These are phyloP conservation scores for Chlorella sp. DNA, from an alignment of 139 green algal genomes.

Conservation along the genomic window DNA sequence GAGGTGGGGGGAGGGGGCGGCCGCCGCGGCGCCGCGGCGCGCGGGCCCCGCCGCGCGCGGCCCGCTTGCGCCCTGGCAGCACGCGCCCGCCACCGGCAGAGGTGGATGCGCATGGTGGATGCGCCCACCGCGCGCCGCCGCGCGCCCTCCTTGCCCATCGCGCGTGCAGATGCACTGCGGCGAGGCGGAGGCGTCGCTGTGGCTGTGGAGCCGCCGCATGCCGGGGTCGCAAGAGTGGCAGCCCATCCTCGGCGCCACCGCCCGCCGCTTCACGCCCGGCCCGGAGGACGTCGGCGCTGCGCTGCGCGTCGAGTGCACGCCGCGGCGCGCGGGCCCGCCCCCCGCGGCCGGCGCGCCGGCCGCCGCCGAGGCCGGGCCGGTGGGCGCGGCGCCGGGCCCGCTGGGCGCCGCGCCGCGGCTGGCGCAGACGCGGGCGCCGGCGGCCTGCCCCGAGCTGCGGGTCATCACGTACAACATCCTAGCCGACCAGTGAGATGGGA, in stretches of 20 bases:
- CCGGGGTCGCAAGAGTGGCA: constrained; percentile 19
- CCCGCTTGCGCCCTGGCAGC: too few relatives aligned
- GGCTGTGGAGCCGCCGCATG: constrained; percentile 42
- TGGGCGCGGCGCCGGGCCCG: constrained; percentile 42
- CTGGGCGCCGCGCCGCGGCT: constrained; percentile 19
- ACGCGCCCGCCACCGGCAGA: too few relatives aligned
- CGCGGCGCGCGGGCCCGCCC: too few relatives aligned
- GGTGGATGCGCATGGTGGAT: too few relatives aligned
- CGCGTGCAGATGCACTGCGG: constrained; percentile 64
- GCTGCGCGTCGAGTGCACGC: constrained; percentile 69
- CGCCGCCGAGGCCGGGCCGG: constrained; percentile 28
- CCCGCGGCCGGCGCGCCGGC: background rate
- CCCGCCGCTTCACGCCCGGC: constrained; percentile 56
- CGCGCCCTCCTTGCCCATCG: too few relatives aligned
- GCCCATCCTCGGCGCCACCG: constrained; percentile 34
- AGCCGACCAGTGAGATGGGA: constrained; percentile 88
- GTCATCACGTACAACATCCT: constrained; percentile 94
- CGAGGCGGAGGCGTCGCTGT: constrained; percentile 40
- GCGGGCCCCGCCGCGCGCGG: too few relatives aligned
- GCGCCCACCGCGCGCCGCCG: too few relatives aligned
- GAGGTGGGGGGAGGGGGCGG: too few relatives aligned
- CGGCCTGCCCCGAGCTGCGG: constrained; percentile 49
- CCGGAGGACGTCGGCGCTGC: constrained; percentile 55
- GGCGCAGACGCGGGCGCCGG: constrained; percentile 4
- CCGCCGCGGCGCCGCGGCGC: too few relatives aligned